Evolutionary conservation across 2,329 filamentous ascomycete genomes (phyloP).

Genomic region (Penicillium olsonii): DNA sequence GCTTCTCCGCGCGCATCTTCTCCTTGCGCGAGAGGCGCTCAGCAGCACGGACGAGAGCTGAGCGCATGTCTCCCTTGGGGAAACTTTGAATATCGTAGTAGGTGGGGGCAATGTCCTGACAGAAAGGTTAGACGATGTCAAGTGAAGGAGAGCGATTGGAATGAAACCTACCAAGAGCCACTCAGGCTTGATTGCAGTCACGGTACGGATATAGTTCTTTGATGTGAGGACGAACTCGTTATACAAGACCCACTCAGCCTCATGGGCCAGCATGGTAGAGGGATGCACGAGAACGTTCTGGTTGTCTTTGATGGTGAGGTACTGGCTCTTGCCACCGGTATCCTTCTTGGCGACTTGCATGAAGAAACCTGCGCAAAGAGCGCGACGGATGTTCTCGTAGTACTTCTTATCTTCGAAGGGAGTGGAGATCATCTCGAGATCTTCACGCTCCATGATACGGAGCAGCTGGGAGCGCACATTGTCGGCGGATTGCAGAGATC

Average conservation of each 20-base stretch:
- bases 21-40: constrained; percentile 59
- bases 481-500: constrained; percentile 87
- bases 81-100: constrained; percentile 90
- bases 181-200: constrained; percentile 87
- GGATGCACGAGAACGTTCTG: constrained; percentile 92
- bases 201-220: constrained; percentile 96
- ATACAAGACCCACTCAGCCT: constrained; percentile 96
- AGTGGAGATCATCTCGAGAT: constrained; percentile 82
- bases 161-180: constrained; percentile 78
- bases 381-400: constrained; percentile 94
- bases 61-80: constrained; percentile 81
- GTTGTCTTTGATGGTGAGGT: constrained; percentile 94
- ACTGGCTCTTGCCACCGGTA: constrained; percentile 75
- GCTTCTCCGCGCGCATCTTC: constrained; percentile 47
- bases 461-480: constrained; percentile 89
- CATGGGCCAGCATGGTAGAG: constrained; percentile 82
- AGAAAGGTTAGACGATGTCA: constrained; percentile 17
- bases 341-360: constrained; percentile 99
- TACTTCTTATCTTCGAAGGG: constrained; percentile 95
- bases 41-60: constrained; percentile 56
- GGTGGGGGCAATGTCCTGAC: constrained; percentile 84
- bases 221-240: constrained; percentile 98
- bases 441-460: constrained; percentile 94
- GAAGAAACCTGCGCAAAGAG: constrained; percentile 93
- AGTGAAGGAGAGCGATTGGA: constrained; percentile 5